phyloP scores from a whole-genome alignment of 2,329 filamentous ascomycete species.

The Fusarium napiforme region DNA sequence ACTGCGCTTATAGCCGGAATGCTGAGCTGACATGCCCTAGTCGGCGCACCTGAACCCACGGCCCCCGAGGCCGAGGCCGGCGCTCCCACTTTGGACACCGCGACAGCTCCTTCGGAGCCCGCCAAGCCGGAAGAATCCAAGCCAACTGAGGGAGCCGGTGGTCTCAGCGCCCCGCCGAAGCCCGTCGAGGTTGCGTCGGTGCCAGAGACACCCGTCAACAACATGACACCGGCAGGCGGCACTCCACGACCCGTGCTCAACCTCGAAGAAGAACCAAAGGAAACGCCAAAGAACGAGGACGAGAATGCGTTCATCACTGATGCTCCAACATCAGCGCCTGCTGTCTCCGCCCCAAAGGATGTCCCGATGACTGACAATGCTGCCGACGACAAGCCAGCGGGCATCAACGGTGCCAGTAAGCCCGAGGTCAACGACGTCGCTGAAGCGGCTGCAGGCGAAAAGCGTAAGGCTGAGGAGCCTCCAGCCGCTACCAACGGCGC shows the following conservation, averaged over 20 bases:
- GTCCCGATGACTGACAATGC: constrained; percentile 28
- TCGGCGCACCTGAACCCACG: constrained; percentile 45
- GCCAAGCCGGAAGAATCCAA: constrained; percentile 39
- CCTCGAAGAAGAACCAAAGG: constrained; percentile 46
- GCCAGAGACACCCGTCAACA: constrained; percentile 52
- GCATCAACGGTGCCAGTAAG: constrained; percentile 36
- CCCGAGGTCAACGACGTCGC: constrained; percentile 25
- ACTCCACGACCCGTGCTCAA: constrained; percentile 51
- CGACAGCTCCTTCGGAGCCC: constrained; percentile 37
- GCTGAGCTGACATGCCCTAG: constrained; percentile 38
- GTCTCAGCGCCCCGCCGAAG: constrained; percentile 43
- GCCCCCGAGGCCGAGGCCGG: constrained; percentile 45
- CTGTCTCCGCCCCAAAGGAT: constrained; percentile 36
- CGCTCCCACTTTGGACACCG: constrained; percentile 43
- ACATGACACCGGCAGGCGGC: constrained; percentile 49
- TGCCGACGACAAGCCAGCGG: constrained; percentile 18
- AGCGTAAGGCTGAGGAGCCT: constrained; percentile 55
- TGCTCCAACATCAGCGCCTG: constrained; percentile 36
- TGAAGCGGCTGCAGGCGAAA: constrained; percentile 44
- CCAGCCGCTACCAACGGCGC: constrained; percentile 37
- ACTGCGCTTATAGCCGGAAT: background rate
- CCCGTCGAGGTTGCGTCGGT: constrained; percentile 52
- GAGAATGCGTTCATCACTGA: constrained; percentile 43
- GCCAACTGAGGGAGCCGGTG: constrained; percentile 21
- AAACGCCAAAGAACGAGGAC: constrained; percentile 39